Conservation (phyloP, 2,329 filamentous ascomycete species). For the Ophiostoma ips region DNA sequence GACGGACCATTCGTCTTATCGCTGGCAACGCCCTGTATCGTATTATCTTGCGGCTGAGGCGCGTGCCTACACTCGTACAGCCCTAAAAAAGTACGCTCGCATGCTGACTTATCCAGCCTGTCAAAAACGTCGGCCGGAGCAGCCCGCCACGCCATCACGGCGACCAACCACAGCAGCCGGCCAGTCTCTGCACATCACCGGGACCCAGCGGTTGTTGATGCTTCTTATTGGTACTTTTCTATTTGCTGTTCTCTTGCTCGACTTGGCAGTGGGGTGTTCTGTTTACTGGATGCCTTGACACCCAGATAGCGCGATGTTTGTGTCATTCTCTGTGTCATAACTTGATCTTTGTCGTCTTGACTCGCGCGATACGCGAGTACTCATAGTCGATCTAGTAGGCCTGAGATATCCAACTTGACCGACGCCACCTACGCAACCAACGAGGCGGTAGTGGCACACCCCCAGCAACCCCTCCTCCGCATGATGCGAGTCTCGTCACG, state of each 20-base stretch:
- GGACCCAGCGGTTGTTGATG: constrained; percentile 1
- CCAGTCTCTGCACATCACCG: constrained; percentile 1
- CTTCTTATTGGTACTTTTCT: too few relatives aligned
- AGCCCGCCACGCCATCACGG: constrained; percentile 6
- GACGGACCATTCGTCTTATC: too few relatives aligned
- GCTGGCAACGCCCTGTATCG: too few relatives aligned
- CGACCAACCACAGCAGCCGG: neutral
- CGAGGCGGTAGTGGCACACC: neutral
- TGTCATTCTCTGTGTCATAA: constrained; percentile 2
- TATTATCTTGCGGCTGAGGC: neutral
- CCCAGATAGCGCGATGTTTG: neutral
- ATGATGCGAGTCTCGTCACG: too few relatives aligned
- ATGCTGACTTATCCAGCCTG: neutral
- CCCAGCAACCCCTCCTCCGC: neutral
- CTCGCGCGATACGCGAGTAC: too few relatives aligned
- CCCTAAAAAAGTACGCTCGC: neutral
- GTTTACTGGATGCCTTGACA: neutral
- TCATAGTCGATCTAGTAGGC: neutral
- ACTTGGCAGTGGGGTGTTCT: neutral
- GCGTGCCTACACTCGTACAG: neutral
- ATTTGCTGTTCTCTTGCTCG: neutral
- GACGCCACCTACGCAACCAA: constrained; percentile 2
- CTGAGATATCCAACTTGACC: too few relatives aligned
- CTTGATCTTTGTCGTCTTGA: neutral
- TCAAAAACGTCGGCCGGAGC: constrained; percentile 8